Evolutionary conservation across 1,284 basidiomycete genomes (phyloP), one percentile per base, ranked within the genome.

Genomic region (Quambalaria eucalypti): DNA sequence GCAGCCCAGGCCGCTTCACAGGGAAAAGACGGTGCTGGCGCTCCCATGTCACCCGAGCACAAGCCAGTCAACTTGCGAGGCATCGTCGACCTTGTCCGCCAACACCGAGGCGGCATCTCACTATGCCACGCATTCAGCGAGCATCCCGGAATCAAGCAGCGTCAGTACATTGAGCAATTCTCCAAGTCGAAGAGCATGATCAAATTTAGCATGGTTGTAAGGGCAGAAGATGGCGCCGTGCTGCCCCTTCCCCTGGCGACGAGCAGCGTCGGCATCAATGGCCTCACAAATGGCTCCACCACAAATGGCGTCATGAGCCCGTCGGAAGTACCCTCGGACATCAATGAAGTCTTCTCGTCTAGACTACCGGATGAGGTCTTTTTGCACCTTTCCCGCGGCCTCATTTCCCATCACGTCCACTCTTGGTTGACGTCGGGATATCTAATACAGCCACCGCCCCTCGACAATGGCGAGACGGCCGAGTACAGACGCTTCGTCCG

Each of bases 341-440:
- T 99, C 36, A 88, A 95, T 73, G 91, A 96, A 51, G 87, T 98
- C 62, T 98, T 97, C 78, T 95, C 91, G 2, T 82, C 88, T 74
- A 86, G 90, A 33, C 81, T 99, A 16, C 93, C 95, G 0, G 93
- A 98, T 77, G 92, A 98, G 75, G 82, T 97, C 56, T 97, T 93
- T 79, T 93, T 87, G 77, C 93, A 96, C 76, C 82, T 98, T 56
- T 96, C 91, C 47, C 84, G 90, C 16, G 93, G 93, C 6, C 82
- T 98, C 26, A 78, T 97, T 55, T 85, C 85, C 10, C 87, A 90
- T 0, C 87, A 88, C 63, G 84, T 90, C 8, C 82, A 98, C 16
- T 86, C 90, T 23, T 93, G 90, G 85, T 82, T 98, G 54, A 88
- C 88, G 5, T 85, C 83, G 26, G 91, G 81, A 1, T 85, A 68